phyloP scores from a whole-genome alignment of 768 basidiomycete species.

The Mycena pura region DNA sequence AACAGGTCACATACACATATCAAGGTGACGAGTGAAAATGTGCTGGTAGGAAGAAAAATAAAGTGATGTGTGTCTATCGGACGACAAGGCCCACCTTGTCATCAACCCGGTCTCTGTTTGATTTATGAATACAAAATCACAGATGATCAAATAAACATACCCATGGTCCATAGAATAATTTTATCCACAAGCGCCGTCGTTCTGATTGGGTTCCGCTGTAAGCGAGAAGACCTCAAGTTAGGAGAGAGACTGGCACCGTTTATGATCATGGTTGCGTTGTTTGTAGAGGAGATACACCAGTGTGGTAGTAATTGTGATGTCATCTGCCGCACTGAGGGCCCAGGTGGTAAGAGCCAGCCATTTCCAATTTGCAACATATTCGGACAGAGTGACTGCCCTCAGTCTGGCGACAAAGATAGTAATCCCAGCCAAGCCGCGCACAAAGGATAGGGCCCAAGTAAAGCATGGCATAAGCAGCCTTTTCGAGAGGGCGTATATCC shows the following conservation, averaged over 20 bases:
- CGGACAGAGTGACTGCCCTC: background rate
- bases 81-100: background rate
- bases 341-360: background rate
- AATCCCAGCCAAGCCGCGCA: background rate
- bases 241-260: background rate
- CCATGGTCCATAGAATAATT: background rate
- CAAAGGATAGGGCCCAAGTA: background rate
- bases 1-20: background rate
- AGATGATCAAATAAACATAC: background rate
- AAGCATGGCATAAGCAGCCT: background rate
- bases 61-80: background rate
- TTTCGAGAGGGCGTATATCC: background rate
- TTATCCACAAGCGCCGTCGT: background rate
- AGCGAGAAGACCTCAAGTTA: background rate
- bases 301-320: background rate
- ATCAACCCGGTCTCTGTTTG: slow-evolving; percentile 5
- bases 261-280: background rate
- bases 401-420: background rate
- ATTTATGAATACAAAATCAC: background rate
- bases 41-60: background rate
- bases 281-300: background rate
- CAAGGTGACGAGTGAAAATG: background rate
- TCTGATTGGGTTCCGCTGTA: background rate
- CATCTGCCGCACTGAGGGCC: background rate
- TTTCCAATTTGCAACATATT: background rate